phyloP scores from a whole-genome alignment of 1,139 yeast genomes.

The Pichia norvegensis region DNA sequence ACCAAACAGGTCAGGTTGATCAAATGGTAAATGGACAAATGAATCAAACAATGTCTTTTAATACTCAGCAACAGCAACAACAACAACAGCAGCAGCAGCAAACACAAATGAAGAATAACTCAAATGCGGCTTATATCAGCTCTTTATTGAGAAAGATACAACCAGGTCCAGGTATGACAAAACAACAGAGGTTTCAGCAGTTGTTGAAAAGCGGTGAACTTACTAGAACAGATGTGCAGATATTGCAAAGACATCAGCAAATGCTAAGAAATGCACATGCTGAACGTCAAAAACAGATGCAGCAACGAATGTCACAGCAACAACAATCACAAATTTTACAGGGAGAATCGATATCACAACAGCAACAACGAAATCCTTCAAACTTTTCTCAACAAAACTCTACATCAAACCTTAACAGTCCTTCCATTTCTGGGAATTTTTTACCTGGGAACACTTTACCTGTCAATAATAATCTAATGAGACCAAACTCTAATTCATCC shows the following conservation, averaged over 20 bases:
- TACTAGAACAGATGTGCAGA: constrained; percentile 24
- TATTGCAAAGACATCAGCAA: constrained; percentile 27
- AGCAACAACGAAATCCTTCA: background rate
- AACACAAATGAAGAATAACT: background rate
- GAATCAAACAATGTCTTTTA: background rate
- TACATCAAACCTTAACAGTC: background rate
- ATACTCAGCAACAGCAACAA: background rate
- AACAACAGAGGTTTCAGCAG: constrained; percentile 26
- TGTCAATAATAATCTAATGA: background rate
- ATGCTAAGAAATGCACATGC: constrained; percentile 25
- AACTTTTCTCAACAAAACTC: constrained; percentile 2
- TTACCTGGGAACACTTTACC: constrained; percentile 6
- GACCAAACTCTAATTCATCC: background rate
- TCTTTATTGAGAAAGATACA: constrained; percentile 24
- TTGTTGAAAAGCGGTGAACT: constrained; percentile 26
- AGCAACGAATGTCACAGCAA: constrained; percentile 12
- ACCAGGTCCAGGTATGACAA: constrained; percentile 28
- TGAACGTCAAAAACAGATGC: constrained; percentile 22
- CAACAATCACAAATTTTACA: constrained; percentile 8
- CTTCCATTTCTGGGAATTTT: constrained; percentile 5
- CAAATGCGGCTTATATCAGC: constrained; percentile 19
- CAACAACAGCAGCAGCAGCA: background rate
- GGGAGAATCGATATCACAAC: constrained; percentile 4
- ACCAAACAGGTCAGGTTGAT: background rate
- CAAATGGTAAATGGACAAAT: background rate